Evolutionary conservation across 2,329 filamentous ascomycete genomes (phyloP), one percentile per base, ranked within the genome.

Genomic region (Neocucurbitaria cava): DNA sequence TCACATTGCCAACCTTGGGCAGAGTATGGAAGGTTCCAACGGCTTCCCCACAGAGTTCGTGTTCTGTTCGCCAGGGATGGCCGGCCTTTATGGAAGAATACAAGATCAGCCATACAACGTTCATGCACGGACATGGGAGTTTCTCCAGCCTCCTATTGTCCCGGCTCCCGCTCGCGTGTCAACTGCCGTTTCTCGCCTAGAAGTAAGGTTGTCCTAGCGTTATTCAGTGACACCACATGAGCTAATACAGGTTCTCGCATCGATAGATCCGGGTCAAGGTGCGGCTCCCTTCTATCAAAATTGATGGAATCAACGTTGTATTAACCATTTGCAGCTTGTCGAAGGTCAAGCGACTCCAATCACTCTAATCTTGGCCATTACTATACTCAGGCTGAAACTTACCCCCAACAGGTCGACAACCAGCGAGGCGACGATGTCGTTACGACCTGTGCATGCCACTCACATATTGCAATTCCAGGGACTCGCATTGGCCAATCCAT

Each of bases 351-450:
- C 41, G 52, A 54, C 26, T 36, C 68, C 61, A 66, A 68, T 66
- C 59, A 62, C 23, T 18, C n/a, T 13, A n/a, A 40, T 24, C 11
- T 30, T 28, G 36, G 26, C 39, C 35, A 58, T 43, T 53, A 59
- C 48, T 63, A 60, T 36, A 65, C 62, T 62, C 59, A 59, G 64
- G 49, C 59, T 70, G 68, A 69, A 69, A 64, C 62, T 49, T 57
- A 48, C 33, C 59, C 54, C 62, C 38, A 58, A 56, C n/a, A 58
- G 55, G 50, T 52, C 50, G 46, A 56, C 54, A 30, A 43, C 53
- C 53, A 44, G 41, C 56, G 26, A 56, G 52, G 41, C 44, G 40
- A 54, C 54, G 49, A 65, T 49, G 55, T 59, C 49, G 20, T 41
- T 56, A 40, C 46, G 15, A 28, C 28, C 58, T 33, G 52, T 44